These are phyloP conservation scores for Salvia hispanica DNA, from an alignment of 257 asterid genomes.

Conservation along the genomic window DNA sequence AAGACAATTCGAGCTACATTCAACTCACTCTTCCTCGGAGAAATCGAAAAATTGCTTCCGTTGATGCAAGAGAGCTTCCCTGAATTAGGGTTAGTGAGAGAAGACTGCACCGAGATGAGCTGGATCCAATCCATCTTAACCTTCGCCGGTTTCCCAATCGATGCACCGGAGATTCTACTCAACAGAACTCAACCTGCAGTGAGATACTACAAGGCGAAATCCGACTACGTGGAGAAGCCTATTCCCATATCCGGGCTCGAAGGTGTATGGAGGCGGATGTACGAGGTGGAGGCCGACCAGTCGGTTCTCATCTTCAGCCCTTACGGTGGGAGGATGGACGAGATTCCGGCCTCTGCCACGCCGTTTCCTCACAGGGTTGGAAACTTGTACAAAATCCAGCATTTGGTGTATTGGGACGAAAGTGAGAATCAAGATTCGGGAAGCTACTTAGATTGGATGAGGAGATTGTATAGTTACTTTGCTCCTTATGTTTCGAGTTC, in stretches of 20 bases:
- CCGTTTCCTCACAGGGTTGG: constrained; percentile 29
- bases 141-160: constrained; percentile 9
- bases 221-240: constrained; percentile 20
- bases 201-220: constrained; percentile 22
- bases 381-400: neutral
- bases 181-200: neutral
- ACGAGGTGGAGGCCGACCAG: neutral
- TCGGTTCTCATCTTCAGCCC: constrained; percentile 6
- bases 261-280: neutral
- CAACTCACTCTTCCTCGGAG: constrained; percentile 15
- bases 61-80: constrained; percentile 25
- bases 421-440: constrained; percentile 16
- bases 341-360: neutral
- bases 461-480: constrained; percentile 4
- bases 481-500: neutral
- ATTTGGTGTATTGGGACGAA: constrained; percentile 17
- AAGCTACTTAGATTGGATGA: constrained; percentile 13
- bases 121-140: constrained; percentile 16
- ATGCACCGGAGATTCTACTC: neutral
- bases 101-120: constrained; percentile 20
- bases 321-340: constrained; percentile 23
- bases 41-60: constrained; percentile 3
- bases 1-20: constrained; percentile 9
- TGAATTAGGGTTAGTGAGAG: constrained; percentile 6
- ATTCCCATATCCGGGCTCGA: neutral